Conservation (phyloP, 2,329 filamentous ascomycete genomes). For the Colletotrichum caudatum region DNA sequence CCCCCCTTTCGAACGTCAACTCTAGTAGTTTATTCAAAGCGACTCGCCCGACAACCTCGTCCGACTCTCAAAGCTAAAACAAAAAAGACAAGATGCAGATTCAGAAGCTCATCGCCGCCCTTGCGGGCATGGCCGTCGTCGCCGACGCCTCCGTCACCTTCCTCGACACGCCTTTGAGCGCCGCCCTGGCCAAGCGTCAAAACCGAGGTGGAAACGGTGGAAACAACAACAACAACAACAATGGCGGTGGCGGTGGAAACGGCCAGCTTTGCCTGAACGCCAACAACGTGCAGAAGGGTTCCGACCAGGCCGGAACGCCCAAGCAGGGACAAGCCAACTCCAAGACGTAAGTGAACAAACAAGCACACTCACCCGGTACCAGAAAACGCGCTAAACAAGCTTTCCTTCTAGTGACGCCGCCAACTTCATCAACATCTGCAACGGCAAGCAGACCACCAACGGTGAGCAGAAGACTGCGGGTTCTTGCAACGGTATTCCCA, state of each 20-base stretch:
- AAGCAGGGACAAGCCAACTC: conserved; percentile 64
- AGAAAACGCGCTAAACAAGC: not conserved
- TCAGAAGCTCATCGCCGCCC: conserved; percentile 59
- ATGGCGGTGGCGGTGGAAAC: conserved; percentile 1
- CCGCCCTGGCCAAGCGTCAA: conserved; percentile 57
- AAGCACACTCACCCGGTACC: not conserved
- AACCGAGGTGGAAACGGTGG: conserved; percentile 44
- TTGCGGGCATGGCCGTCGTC: conserved; percentile 60
- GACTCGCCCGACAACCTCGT: conserved; percentile 41
- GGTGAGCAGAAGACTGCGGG: conserved; percentile 68
- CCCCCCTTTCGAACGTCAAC: conserved; percentile 45
- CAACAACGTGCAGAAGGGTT: conserved; percentile 63
- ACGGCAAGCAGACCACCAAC: conserved; percentile 67
- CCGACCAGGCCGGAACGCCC: conserved; percentile 60
- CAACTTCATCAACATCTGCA: conserved; percentile 75
- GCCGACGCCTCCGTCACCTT: conserved; percentile 59
- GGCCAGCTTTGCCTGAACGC: conserved; percentile 12
- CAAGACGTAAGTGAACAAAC: conserved; percentile 57
- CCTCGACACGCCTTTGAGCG: conserved; percentile 53
- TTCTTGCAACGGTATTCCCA: conserved; percentile 74
- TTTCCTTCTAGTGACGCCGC: conserved; percentile 60
- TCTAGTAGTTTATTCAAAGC: conserved; percentile 42
- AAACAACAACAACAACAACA: conserved; percentile 40
- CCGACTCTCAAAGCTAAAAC: conserved; percentile 13
- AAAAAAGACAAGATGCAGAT: conserved; percentile 64